Evolutionary conservation across 192 early-diverging fungal genomes (phyloP), one percentile per base, ranked within the genome.

Genomic region (Phycomyces nitens): DNA sequence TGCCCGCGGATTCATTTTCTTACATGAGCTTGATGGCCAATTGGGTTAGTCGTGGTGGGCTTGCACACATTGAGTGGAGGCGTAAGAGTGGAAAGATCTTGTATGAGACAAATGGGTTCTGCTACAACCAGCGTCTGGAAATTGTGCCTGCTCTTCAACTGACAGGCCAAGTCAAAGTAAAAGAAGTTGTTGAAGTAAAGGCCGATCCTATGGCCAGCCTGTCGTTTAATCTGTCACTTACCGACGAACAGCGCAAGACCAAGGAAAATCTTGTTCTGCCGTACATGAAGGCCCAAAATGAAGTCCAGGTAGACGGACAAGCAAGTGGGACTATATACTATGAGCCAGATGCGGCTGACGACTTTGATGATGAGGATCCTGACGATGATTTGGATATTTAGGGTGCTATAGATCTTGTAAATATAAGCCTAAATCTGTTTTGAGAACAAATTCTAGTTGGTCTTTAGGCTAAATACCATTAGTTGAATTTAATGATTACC

Each of bases 371-470:
- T 34, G 94, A 94, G 54, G 93, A 95, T 68, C 92, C 92, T 8
- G 93, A 95, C 72, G 93, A 91, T 55, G 93, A 95, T 78, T 79
- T 95, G 38, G 88, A 89, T 57, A 92, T 95, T 56, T 95, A 78
- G 78, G 52, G 29, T 58, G 14, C 15, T 55, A 34, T 34, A 7
- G 29, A 34, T 34, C 3, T 7, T 34, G 29, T 34, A 34, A 34
- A 34, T 34, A 10, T 56, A 56, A 56, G 2, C 14, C 54, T 4
- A 20, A 41, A n/a, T n/a, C n/a, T n/a, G n/a, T n/a, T n/a, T n/a
- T n/a, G n/a, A n/a, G n/a, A n/a, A n/a, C n/a, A n/a, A n/a, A n/a
- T n/a, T n/a, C n/a, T n/a, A n/a, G n/a, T n/a, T n/a, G n/a, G n/a
- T n/a, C n/a, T n/a, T n/a, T n/a, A n/a, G n/a, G n/a, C n/a, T n/a